Evolutionary conservation across 2,329 filamentous ascomycete species (phyloP), one percentile per base, ranked within the genome.

Genomic region (Coniochaeta pulveracea): DNA sequence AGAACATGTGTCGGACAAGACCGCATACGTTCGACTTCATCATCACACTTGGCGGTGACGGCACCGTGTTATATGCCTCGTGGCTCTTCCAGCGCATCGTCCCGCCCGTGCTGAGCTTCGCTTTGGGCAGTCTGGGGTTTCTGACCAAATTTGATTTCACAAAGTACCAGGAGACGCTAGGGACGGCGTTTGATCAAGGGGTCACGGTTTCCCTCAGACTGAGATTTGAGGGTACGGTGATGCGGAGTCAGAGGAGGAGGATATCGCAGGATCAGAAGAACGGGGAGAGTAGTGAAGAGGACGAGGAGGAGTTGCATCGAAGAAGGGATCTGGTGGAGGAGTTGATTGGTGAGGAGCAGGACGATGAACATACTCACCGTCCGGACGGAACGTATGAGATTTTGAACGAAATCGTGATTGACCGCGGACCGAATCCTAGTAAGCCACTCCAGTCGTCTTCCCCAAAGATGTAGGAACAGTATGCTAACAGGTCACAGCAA

Each of bases 61-160:
- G 91, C n/a, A 98, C 91, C 0, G 89, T 98, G 6, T 64, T 98
- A 9, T 96, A 94, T 51, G 84, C 89, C 4, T 93, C 85, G 50
- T 96, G 89, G 88, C 66, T 98, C 2, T 98, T 98, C 54, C 91
- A 98, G 60, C 76, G 84, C 26, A 82, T 96, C 29, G 89, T 96
- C 1, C 91, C 91, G 5, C 91, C 91, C 0, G 85, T 95, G 1
- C 64, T 98, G 40, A 89, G 85, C 40, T 96, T 98, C 54, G 75
- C 86, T 1, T 64, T 96, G 8, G 91, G 91, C 7, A 94, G 88
- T 16, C 65, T 98, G 5, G 91, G 91, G 0, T 98, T 98, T 51
- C 61, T 98, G 43, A 96, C 91, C 17, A 95, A 95, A 51, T 96
- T 96, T 52, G 88, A 96, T 54, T 98, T 88, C 54, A 74, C 77